Conservation (phyloP, 306 rosid species). For the Lupinus albus region DNA sequence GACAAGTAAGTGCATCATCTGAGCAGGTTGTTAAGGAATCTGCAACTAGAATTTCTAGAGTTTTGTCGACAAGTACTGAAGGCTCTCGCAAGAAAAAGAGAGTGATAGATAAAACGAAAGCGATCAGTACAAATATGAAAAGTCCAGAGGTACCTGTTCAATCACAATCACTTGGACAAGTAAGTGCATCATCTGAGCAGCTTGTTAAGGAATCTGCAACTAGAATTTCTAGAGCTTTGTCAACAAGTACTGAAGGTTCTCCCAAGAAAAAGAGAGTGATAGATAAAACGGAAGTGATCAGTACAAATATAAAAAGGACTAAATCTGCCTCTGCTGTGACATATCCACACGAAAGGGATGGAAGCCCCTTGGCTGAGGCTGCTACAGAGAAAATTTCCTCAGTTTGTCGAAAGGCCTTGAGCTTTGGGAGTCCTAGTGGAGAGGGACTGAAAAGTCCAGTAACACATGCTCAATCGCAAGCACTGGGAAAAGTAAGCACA, state of each 20-base stretch:
- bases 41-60: slow-evolving; percentile 31
- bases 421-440: slow-evolving; percentile 32
- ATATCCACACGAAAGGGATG: slow-evolving; percentile 25
- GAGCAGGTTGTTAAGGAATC: slow-evolving; percentile 28
- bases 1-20: slow-evolving; percentile 21
- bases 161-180: slow-evolving; percentile 37
- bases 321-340: slow-evolving; percentile 26
- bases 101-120: not conserved
- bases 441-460: slow-evolving; percentile 35
- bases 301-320: slow-evolving; percentile 21
- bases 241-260: slow-evolving; percentile 27
- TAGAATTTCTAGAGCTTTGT: slow-evolving; percentile 25
- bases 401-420: slow-evolving; percentile 46
- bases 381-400: slow-evolving; percentile 26
- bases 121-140: not conserved
- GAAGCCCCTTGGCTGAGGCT: slow-evolving; percentile 7
- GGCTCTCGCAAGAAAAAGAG: slow-evolving; percentile 33
- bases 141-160: slow-evolving; percentile 36
- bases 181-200: slow-evolving; percentile 17
- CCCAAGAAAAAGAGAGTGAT: slow-evolving; percentile 22
- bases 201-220: slow-evolving; percentile 31
- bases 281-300: not conserved
- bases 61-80: slow-evolving; percentile 21
- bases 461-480: slow-evolving; percentile 38
- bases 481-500: slow-evolving; percentile 29